Base-by-base conservation (phyloP, 495 filamentous ascomycete species). In the Lasiosphaeria ovina region DNA sequence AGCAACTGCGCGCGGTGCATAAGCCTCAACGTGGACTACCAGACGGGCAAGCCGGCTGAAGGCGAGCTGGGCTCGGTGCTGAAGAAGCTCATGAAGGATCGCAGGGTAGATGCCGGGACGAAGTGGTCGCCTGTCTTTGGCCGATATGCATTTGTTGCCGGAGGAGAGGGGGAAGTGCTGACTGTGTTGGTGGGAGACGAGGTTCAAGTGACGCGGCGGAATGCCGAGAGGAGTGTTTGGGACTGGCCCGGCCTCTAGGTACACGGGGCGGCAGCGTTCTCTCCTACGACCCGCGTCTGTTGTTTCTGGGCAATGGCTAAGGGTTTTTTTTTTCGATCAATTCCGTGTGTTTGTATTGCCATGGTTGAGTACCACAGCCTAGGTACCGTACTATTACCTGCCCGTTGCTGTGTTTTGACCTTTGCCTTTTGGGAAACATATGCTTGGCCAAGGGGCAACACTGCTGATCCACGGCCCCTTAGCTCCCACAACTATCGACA, bases 41-140 rank as follows among this genome's bases (percentile, higher is more conserved):
- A 73, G 9, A 93, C 87, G 32, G 91, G 92, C 0, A 80, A 81
- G 68, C 81, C 80, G 59, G 87, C 83, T 0, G 79, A 69, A 6
- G 87, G 85, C 0, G 85, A 89, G 72, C 72, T 74, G n/a, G 89
- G 89, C 1, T 76, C 69, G 14, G 79, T 93, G 10, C 71, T 95
- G 56, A 93, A 93, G 78, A 87, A 86, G 64, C 67, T 95, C 63
- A 87, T 88, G 81, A 84, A 79, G 57, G 90, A 93, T 74, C 81
- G 92, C 47, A 76, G 92, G 59, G 89, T 95, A 3, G 92, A 96
- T 74, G 50, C 60, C 24, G 91, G 91, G 0, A 78, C 77, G 2
- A 90, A 84, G 70, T 94, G 83, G 71, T 86, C 82, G 71, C 92
- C 92, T 44, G 83, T 94, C 1, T 95, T 93, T 83, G 92, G 92